Base-by-base conservation (phyloP, 2,329 filamentous ascomycete genomes). In the Penicillium fuscoglaucum region DNA sequence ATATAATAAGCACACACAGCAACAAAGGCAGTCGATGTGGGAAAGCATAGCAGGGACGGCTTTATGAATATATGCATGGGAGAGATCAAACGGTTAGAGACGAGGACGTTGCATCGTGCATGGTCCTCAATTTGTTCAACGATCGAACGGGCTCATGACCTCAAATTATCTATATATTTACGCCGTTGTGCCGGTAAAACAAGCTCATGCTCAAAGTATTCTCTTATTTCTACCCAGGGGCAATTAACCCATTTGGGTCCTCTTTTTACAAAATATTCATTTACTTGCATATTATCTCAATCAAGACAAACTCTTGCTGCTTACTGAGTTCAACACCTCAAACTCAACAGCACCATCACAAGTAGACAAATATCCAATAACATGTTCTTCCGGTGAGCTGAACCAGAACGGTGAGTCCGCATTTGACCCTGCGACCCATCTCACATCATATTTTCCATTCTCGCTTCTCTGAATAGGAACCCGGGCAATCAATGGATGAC, bases 401-500 rank as follows among this genome's bases (percentile, higher is more conserved):
- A 75, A 71, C 73, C 74, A 76, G 53, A 76, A 72, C 8, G 54
- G 63, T 12, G 66, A 65, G n/a, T 66, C 55, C 17, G 63, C 55
- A 13, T 64, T 60, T 10, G 64, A 55, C n/a, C 58, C 64, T 29
- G 61, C 52, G 6, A 72, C 52, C 74, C 74, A 76, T 31, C 67
- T 69, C 45, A 72, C 62, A 31, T 76, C 73, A 49, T 74, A 76
- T 58, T 67, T 70, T 19, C 73, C 73, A 52, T 52, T 69, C n/a
- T 76, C 74, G 55, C 58, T 73, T 33, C 67, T 66, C 7, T 70
- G 58, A 46, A 71, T 63, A 46, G 72, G 72, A 50, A 76, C 58
- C 15, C 66, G 68, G 17, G 69, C 58, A 59, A 75, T 70, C 8
- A 68, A 61, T 1, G 74, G 74, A 17, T 66, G 61, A 7, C 59